Percentiles rank a stretch among this genome's conserved stretches.
Conservation (phyloP, 306 rosid species). For the Mimosa bimucronata region DNA sequence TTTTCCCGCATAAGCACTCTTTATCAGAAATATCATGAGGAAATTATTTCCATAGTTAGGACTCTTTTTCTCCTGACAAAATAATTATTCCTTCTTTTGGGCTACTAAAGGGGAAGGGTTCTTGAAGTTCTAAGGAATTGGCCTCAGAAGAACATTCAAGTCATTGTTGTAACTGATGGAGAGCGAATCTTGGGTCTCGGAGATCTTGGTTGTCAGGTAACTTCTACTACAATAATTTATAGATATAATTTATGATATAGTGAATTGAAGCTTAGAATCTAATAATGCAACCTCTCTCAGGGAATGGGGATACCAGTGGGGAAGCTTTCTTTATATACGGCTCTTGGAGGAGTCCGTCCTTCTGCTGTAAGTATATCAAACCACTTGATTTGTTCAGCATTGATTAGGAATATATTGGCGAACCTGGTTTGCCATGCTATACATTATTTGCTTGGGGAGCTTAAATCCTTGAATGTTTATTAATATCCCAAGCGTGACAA, state of each 20-base stretch:
- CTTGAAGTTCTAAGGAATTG: constrained; percentile 95
- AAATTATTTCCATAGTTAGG: not conserved
- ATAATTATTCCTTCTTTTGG: constrained; percentile 21
- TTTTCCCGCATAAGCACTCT: constrained; percentile 13
- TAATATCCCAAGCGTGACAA: not conserved
- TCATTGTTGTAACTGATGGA: constrained; percentile 96
- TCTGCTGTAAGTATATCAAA: constrained; percentile 67
- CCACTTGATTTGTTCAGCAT: not conserved
- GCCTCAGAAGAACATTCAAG: constrained; percentile 97
- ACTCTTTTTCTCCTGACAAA: constrained; percentile 31
- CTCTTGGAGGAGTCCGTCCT: constrained; percentile 97
- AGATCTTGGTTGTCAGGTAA: constrained; percentile 96
- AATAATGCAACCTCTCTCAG: constrained; percentile 45
- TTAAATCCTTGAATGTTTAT: constrained; percentile 23
- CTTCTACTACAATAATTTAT: constrained; percentile 15
- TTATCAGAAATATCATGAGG: not conserved
- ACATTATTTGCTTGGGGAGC: constrained; percentile 14
- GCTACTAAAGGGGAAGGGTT: constrained; percentile 71
- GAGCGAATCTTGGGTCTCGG: constrained; percentile 96
- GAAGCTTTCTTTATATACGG: constrained; percentile 86
- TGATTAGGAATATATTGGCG: constrained; percentile 20
- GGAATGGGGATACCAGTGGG: constrained; percentile 99
- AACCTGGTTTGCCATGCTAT: constrained; percentile 4
- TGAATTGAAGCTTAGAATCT: constrained; percentile 9
- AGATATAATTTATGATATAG: constrained; percentile 11